Base-by-base conservation (phyloP, 1,139 yeast genomes). In the Saccharomyces hybrid region DNA sequence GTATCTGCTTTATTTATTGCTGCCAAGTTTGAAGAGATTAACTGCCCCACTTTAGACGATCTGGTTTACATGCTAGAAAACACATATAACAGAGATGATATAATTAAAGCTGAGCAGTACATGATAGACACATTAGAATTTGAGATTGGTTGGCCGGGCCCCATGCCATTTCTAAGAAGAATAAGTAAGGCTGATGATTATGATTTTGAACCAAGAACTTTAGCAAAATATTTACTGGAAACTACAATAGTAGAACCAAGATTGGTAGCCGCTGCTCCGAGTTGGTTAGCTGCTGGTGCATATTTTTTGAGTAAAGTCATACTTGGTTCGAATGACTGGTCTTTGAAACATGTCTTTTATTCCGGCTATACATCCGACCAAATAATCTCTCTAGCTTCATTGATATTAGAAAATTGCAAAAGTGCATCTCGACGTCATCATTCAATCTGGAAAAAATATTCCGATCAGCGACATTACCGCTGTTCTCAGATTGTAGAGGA, bases 141-240 rank as follows among this genome's bases (percentile, higher is more conserved):
- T 71, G 96, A 91, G 69, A 83, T 91, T 80, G 96, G 97, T 34
- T 90, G 91, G 89, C 97, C 98, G 0, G 97, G 97, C 9, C 98
- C 98, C 55, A 90, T 91, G 97, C 86, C 95, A 46, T 91, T 90
- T 65, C 75, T 91, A 60, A 81, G 97, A 68, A 81, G 97, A 62
- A 88, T 93, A 2, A 86, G 96, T 54, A 91, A 91, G 72, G 97
- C 97, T 16, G 98, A 91, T 73, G 95, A 89, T 68, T 91, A 91
- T 72, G 97, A 91, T 71, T 82, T 86, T 65, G 96, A 90, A 69
- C 86, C 93, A 8, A 79, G 98, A 67, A 90, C 97, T 0, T 76
- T 91, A 61, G 97, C 97, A 55, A 91, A 91, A 71, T 91, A 91
- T 71, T 82, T 91, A 62, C 76, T 91, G 61, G 98, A 91, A 71